These are phyloP conservation scores for Fusarium penzigii DNA, from an alignment of 2,329 filamentous ascomycete species.

Conservation along the genomic window DNA sequence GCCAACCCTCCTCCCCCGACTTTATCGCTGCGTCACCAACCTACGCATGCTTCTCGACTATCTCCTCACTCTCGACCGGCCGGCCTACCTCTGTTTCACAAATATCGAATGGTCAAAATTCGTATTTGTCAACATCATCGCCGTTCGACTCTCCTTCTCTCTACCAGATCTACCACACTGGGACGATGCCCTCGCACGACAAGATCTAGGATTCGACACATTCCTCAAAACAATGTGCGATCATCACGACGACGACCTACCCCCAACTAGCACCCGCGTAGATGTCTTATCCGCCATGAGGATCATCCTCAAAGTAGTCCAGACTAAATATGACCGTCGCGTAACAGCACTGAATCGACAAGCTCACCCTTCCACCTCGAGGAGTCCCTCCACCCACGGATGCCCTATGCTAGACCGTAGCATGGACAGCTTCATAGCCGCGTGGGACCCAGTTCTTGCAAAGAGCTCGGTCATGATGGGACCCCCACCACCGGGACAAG, in stretches of 20 bases:
- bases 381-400: conserved; percentile 18
- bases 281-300: conserved; percentile 48
- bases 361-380: background rate
- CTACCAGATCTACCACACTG: conserved; percentile 38
- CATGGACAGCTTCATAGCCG: conserved; percentile 45
- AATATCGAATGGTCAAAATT: conserved; percentile 46
- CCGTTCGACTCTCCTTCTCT: conserved; percentile 49
- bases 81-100: conserved; percentile 39
- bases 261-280: conserved; percentile 32
- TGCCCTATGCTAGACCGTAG: conserved; percentile 57
- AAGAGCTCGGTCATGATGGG: conserved; percentile 12
- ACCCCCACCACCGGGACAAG: conserved; percentile 3
- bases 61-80: conserved; percentile 31
- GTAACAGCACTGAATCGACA: conserved; percentile 32
- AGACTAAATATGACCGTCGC: conserved; percentile 46
- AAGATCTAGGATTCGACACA: conserved; percentile 39
- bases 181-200: conserved; percentile 40
- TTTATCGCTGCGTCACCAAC: conserved; percentile 26
- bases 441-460: conserved; percentile 44
- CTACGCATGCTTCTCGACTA: conserved; percentile 37
- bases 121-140: conserved; percentile 43
- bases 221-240: conserved; percentile 41
- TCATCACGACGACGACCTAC: conserved; percentile 17
- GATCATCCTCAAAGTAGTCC: conserved; percentile 48
- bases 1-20: conserved; percentile 9